Evolutionary conservation across 257 asterid species (phyloP).

Genomic region (Nicotiana benthamiana): DNA sequence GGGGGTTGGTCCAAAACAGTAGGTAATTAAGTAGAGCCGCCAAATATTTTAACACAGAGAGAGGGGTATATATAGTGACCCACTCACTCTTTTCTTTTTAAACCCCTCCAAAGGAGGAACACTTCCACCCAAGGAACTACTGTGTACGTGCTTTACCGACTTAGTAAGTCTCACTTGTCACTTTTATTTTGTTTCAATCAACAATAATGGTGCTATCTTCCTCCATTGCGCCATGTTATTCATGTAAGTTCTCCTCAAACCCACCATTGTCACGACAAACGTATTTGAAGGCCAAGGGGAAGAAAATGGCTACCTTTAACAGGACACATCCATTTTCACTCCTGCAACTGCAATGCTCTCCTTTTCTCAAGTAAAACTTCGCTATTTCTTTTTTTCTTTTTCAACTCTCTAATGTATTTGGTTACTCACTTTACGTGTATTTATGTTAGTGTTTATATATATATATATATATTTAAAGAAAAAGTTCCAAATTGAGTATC

Average conservation of each 20-base stretch:
- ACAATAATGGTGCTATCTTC: neutral
- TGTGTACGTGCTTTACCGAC: too few species aligned
- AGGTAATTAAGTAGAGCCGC: too few species aligned
- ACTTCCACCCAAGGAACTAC: too few species aligned
- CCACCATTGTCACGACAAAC: neutral
- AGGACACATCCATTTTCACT: conserved; percentile 38
- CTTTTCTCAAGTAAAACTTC: conserved; percentile 34
- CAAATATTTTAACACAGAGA: too few species aligned
- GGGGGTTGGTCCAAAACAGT: too few species aligned
- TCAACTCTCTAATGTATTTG: neutral
- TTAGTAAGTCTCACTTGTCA: too few species aligned
- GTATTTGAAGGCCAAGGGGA: neutral
- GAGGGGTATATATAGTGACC: neutral
- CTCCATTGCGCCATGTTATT: neutral
- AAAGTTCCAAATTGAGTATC: neutral
- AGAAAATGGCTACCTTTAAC: conserved; percentile 8
- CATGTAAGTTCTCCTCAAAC: neutral
- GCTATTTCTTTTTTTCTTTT: neutral
- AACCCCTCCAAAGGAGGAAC: too few species aligned
- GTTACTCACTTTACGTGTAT: neutral
- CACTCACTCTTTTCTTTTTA: neutral
- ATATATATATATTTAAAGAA: neutral
- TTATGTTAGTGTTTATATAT: neutral
- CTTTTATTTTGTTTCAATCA: neutral
- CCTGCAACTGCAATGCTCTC: conserved; percentile 27